phyloP scores from a whole-genome alignment of 1,284 basidiomycete genomes.

The Heimioporus punctisporus region DNA sequence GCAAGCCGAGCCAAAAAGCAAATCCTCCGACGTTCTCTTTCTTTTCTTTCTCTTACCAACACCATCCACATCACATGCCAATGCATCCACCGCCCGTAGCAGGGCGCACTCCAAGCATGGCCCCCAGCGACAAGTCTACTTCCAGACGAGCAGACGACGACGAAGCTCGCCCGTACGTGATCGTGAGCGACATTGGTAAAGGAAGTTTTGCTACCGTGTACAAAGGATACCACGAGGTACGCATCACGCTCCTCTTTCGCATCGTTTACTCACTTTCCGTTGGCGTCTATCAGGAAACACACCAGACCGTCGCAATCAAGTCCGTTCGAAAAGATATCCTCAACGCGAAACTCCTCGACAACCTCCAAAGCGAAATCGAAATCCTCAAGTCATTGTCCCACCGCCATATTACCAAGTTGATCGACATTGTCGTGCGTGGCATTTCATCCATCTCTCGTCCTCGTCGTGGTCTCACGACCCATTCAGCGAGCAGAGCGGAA shows the following conservation, averaged over 20 bases:
- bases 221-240: constrained; percentile 87
- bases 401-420: constrained; percentile 91
- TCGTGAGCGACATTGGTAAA: constrained; percentile 75
- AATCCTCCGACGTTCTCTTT: constrained; percentile 3
- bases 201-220: constrained; percentile 98
- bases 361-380: constrained; percentile 96
- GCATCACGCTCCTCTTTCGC: constrained; percentile 27
- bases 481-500: constrained; percentile 90
- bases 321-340: constrained; percentile 91
- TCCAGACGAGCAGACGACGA: constrained; percentile 52
- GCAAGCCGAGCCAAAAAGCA: constrained; percentile 5
- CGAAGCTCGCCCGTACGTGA: constrained; percentile 72
- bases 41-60: constrained; percentile 14
- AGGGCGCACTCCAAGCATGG: constrained; percentile 22
- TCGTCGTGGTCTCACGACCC: too few relatives aligned
- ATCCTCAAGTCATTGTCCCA: constrained; percentile 96
- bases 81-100: constrained; percentile 15
- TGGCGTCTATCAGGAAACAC: constrained; percentile 58
- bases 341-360: constrained; percentile 93
- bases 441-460: background rate
- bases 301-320: constrained; percentile 90
- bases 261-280: constrained; percentile 4
- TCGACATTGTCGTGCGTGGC: constrained; percentile 83
- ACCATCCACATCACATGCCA: constrained; percentile 12
- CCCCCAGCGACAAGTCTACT: constrained; percentile 21